Base-by-base conservation (phyloP, 805 yeast genomes). In the Nakazawaea populi region DNA sequence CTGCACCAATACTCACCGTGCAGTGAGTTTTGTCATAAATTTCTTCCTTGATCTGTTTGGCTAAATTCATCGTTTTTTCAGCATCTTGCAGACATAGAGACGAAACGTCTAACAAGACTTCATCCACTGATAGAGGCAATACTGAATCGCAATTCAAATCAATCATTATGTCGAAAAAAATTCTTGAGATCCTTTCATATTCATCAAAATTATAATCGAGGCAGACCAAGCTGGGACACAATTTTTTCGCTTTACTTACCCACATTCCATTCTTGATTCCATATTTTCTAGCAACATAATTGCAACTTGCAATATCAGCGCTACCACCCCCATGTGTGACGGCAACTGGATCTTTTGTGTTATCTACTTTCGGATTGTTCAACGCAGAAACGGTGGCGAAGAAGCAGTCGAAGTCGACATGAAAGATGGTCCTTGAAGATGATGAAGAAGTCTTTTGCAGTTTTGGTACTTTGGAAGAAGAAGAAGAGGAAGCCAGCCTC, bases 201-300 rank as follows among this genome's bases (percentile, higher is more conserved):
- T 77, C 76, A 4, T 75, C 80, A 64, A 91, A 92, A 55, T 89
- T 85, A 61, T 89, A 89, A 6, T 81, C 84, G 14, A 92, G 58
- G 27, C 80, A 73, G 0, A 80, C 68, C 36, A 92, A 63, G 4
- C 79, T 68, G 0, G 66, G 96, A 59, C 97, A 88, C 35, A 79
- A 53, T 38, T 67, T 64, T 54, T 67, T 71, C 0, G 97, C 98
- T 1, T 70, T 56, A 1, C 81, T 70, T 1, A 88, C 77, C 96
- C 97, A 94, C 94, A 86, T 88, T 0, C 98, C 98, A 62, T 94
- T 91, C 30, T 63, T 70, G 4, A 92, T 83, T 0, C 98, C 98
- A 52, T 57, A 71, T n/a, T 71, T 62, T 31, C 99, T 73, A 0
- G 97, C 97, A 4, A 75, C 82, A 63, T 94, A 94, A 63, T 94